phyloP scores from a whole-genome alignment of 1,284 basidiomycete genomes.

The Cryptococcus jaspeensis region DNA sequence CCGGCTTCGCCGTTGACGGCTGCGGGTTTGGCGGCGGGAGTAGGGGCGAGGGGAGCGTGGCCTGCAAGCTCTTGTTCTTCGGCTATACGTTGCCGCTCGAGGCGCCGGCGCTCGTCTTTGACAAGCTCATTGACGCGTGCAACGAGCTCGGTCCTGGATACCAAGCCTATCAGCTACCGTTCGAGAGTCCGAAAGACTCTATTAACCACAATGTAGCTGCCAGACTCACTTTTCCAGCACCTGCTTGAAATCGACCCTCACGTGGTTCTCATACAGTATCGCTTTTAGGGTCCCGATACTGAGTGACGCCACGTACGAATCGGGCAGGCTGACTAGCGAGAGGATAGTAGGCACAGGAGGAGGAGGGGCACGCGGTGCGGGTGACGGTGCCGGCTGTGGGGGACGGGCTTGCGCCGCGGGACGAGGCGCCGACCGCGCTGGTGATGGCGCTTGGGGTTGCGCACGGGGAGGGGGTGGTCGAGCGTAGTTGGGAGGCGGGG shows the following conservation, averaged over 20 bases:
- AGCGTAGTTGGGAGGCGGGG: slow-evolving; percentile 11
- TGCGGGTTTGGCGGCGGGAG: background rate
- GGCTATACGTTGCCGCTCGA: slow-evolving; percentile 48
- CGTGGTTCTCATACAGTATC: slow-evolving; percentile 63
- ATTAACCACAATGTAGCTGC: background rate
- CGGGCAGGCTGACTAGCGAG: slow-evolving; percentile 63
- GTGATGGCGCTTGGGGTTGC: slow-evolving; percentile 15
- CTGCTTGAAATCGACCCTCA: slow-evolving; percentile 51
- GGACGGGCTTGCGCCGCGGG: slow-evolving; percentile 17
- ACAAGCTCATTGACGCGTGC: slow-evolving; percentile 64
- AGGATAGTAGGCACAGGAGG: slow-evolving; percentile 59
- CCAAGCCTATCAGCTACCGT: slow-evolving; percentile 52
- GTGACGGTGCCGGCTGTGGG: slow-evolving; percentile 26
- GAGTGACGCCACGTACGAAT: slow-evolving; percentile 59
- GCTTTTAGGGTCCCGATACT: slow-evolving; percentile 68
- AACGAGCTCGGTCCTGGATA: slow-evolving; percentile 72
- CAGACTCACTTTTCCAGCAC: slow-evolving; percentile 49
- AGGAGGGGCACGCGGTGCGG: slow-evolving; percentile 23
- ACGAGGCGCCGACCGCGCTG: slow-evolving; percentile 3
- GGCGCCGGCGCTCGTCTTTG: slow-evolving; percentile 61
- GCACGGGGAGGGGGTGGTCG: slow-evolving; percentile 18
- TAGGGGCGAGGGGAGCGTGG: background rate
- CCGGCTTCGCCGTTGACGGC: background rate
- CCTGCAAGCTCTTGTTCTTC: slow-evolving; percentile 40
- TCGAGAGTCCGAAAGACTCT: slow-evolving; percentile 59